Conservation (phyloP, 1,284 basidiomycete genomes). For the Erythrobasidium hasegawianum region DNA sequence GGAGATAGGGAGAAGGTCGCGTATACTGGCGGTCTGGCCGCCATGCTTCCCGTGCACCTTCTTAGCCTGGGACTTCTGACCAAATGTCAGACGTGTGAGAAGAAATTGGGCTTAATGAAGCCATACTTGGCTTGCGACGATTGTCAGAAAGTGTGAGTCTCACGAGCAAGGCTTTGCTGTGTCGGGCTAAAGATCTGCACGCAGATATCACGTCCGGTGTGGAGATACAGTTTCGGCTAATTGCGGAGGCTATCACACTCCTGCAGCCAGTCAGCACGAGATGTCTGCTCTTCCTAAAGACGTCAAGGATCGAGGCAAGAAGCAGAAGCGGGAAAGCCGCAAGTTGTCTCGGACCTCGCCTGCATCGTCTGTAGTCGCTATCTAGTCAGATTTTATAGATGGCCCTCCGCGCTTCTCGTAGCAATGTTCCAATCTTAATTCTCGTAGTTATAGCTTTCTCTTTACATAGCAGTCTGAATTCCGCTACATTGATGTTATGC, state of each 20-base stretch:
- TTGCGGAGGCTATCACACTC: slow-evolving; percentile 10
- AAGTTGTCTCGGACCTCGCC: slow-evolving; percentile 17
- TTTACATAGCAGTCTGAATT: too few species aligned
- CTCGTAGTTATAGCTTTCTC: too few species aligned
- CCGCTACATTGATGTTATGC: too few species aligned
- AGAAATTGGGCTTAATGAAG: slow-evolving; percentile 74
- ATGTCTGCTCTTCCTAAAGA: neutral
- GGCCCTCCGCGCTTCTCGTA: too few species aligned
- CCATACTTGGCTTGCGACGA: slow-evolving; percentile 82
- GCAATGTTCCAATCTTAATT: too few species aligned
- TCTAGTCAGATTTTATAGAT: too few species aligned
- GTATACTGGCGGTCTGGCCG: neutral
- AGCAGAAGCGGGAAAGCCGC: slow-evolving; percentile 22
- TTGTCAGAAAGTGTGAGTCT: slow-evolving; percentile 52
- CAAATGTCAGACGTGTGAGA: slow-evolving; percentile 75
- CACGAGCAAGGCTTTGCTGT: too few species aligned
- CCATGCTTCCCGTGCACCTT: slow-evolving; percentile 70
- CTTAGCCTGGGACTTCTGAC: slow-evolving; percentile 52
- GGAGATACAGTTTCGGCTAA: slow-evolving; percentile 18
- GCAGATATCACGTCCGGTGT: slow-evolving; percentile 31
- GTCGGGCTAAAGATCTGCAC: neutral
- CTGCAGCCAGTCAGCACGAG: neutral
- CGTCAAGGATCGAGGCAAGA: slow-evolving; percentile 6
- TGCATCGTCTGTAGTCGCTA: slow-evolving; percentile 14
- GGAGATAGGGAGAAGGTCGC: neutral